These are phyloP conservation scores for Ganoderma multipileum DNA, from an alignment of 1,284 basidiomycete genomes.

Conservation along the genomic window DNA sequence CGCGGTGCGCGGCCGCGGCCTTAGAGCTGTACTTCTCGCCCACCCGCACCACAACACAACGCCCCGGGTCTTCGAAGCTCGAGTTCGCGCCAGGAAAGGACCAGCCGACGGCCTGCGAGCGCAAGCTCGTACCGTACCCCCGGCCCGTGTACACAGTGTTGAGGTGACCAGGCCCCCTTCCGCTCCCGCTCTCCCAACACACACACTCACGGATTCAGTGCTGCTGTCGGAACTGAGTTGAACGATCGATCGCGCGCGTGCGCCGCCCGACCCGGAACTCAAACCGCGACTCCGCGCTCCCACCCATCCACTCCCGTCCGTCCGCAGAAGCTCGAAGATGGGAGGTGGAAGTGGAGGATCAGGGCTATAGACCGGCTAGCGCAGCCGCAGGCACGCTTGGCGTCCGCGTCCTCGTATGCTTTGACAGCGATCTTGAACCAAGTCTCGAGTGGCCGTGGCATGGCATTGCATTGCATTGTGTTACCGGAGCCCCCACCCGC, in stretches of 20 bases:
- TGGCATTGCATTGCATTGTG: neutral
- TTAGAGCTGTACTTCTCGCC: neutral
- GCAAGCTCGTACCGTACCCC: neutral
- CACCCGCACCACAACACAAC: neutral
- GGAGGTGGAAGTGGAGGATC: neutral
- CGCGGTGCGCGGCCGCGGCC: neutral
- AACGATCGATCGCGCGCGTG: slow-evolving; percentile 1
- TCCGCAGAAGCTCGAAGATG: neutral
- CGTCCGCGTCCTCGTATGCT: neutral
- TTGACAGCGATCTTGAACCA: neutral
- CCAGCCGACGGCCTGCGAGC: neutral
- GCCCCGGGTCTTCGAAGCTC: neutral
- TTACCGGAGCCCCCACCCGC: neutral
- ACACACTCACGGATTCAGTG: neutral
- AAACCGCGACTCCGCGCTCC: neutral
- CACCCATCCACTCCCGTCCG: neutral
- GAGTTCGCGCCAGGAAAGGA: neutral
- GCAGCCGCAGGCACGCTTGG: slow-evolving; percentile 4
- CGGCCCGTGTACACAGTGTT: neutral
- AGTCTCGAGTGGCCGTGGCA: neutral
- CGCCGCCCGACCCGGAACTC: neutral
- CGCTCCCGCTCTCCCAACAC: too few species aligned
- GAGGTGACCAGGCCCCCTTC: too few species aligned
- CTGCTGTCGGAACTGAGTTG: neutral
- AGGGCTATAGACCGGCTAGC: slow-evolving; percentile 1